Evolutionary conservation across 129 eudicot species (phyloP).

Genomic region (Pittosporum tobira): DNA sequence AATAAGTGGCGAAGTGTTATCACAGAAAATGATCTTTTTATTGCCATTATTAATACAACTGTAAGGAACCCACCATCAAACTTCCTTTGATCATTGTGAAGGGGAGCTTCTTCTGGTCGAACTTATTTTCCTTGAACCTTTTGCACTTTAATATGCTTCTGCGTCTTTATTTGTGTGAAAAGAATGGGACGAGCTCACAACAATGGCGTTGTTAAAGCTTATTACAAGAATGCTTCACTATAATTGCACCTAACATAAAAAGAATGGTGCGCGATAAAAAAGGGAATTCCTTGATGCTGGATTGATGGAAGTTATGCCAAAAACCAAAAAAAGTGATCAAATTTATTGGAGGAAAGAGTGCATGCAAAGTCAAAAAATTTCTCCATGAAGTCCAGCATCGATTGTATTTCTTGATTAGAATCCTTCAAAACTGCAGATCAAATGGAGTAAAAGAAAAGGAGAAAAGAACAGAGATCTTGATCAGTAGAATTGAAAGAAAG

Average conservation of each 20-base stretch:
- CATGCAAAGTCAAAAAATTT: not conserved
- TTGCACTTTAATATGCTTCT: not conserved
- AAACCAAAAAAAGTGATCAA: not conserved
- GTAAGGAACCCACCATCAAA: not conserved
- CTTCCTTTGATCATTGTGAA: not conserved
- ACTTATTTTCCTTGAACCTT: not conserved
- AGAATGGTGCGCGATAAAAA: not conserved
- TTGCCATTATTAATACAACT: not conserved
- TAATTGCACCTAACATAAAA: not conserved
- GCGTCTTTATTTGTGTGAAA: not conserved
- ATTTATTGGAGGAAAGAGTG: not conserved
- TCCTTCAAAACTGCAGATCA: not conserved
- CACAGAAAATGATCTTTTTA: not conserved
- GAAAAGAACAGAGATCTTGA: not conserved
- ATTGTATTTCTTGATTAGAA: not conserved
- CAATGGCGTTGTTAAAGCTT: not conserved
- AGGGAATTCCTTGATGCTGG: not conserved
- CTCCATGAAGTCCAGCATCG: not conserved
- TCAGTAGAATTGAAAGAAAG: too few species aligned
- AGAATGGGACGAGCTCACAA: not conserved
- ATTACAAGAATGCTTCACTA: not conserved
- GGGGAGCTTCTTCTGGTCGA: not conserved
- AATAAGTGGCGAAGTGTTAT: not conserved
- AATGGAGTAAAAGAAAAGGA: not conserved
- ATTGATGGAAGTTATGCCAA: constrained; percentile 5